Percentiles rank a stretch among this genome's conserved stretches.
phyloP scores from a whole-genome alignment of 441 rosid species.

The Biscutella laevigata region DNA sequence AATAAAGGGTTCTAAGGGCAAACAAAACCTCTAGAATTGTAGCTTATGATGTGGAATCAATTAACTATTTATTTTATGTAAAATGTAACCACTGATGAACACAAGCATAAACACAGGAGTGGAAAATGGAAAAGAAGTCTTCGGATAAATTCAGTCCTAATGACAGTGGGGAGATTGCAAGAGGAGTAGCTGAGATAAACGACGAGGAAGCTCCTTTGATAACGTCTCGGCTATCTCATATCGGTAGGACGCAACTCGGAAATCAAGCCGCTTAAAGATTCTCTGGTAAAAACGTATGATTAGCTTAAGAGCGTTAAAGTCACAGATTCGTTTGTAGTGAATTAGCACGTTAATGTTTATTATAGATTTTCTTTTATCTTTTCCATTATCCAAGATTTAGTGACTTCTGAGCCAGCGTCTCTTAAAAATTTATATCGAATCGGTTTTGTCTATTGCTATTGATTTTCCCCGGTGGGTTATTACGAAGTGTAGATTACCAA shows the following conservation, averaged over 20 bases:
- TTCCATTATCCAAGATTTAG: neutral
- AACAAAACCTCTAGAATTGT: neutral
- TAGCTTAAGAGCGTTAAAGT: conserved; percentile 1
- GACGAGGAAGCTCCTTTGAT: conserved; percentile 89
- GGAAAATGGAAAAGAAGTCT: conserved; percentile 93
- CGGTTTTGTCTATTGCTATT: too few species aligned
- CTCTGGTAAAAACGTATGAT: conserved; percentile 9
- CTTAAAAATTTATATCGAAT: too few species aligned
- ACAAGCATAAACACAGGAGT: conserved; percentile 45
- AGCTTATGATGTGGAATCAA: neutral
- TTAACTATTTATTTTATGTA: neutral
- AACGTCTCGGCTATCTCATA: conserved; percentile 52
- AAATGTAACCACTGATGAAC: conserved; percentile 9
- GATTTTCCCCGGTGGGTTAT: too few species aligned
- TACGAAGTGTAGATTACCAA: too few species aligned
- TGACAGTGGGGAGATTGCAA: conserved; percentile 31
- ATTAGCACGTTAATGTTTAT: neutral
- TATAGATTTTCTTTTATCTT: neutral
- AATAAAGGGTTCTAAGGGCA: too few species aligned
- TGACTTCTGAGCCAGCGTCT: neutral
- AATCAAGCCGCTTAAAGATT: conserved; percentile 14
- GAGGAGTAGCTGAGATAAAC: conserved; percentile 35
- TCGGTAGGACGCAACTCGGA: conserved; percentile 64
- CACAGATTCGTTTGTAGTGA: conserved; percentile 16
- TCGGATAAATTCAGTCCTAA: conserved; percentile 63